A percentile compares a stretch with the other conserved stretches of the same genome.
These are phyloP conservation scores for Colletotrichum endophyticum DNA, from an alignment of 2,329 filamentous ascomycete genomes.

Conservation along the genomic window DNA sequence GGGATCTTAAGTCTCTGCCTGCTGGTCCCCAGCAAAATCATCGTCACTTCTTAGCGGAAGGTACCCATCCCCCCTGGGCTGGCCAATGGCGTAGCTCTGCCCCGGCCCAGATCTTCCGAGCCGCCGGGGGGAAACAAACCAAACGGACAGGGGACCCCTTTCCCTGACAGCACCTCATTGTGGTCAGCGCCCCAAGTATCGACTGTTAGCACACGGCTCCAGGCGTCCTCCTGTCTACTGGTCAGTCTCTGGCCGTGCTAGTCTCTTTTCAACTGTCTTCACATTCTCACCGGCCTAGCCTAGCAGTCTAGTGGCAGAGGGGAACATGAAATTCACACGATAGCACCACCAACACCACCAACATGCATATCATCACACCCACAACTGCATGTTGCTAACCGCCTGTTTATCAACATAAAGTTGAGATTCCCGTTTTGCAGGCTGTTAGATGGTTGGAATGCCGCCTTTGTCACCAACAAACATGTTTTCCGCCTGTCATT, in stretches of 20 bases:
- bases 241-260: neutral
- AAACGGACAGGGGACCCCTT: conserved; percentile 4
- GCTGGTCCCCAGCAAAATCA: neutral
- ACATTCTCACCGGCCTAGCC: neutral
- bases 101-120: conserved; percentile 8
- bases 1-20: conserved; percentile 13
- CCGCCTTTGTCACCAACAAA: neutral
- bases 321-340: neutral
- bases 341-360: neutral
- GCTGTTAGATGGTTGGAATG: neutral
- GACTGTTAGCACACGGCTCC: neutral
- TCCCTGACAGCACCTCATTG: neutral
- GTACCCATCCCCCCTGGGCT: neutral
- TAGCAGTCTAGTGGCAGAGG: neutral
- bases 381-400: neutral
- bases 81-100: neutral
- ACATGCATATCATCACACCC: neutral
- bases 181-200: neutral
- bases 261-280: neutral
- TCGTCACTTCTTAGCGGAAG: conserved; percentile 9
- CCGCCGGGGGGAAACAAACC: neutral
- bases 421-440: neutral
- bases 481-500: neutral
- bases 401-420: neutral
- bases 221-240: neutral